phyloP scores from a whole-genome alignment of 352 stramenopile genomes.

The Phytophthora pinifolia region DNA sequence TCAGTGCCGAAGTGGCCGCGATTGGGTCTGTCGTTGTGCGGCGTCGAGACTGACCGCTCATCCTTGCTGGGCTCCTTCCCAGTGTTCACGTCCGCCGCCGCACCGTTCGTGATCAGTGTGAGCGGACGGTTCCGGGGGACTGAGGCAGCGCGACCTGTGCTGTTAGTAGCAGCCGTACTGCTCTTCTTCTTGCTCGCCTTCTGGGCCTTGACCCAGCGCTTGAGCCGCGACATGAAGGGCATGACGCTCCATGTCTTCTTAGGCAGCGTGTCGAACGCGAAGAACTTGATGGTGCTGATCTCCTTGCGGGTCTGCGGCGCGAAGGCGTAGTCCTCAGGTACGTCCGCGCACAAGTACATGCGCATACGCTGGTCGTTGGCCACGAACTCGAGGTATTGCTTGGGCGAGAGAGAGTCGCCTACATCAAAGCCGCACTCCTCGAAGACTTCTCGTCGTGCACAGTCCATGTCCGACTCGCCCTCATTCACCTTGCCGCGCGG shows the following conservation, averaged over 20 bases:
- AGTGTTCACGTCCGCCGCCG: constrained; percentile 13
- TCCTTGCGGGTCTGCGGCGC: constrained; percentile 94
- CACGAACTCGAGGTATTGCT: constrained; percentile 85
- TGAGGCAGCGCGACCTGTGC: constrained; percentile 66
- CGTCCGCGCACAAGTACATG: constrained; percentile 91
- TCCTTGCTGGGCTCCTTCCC: constrained; percentile 32
- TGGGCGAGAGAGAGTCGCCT: constrained; percentile 67
- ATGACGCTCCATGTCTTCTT: constrained; percentile 95
- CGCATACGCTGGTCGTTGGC: constrained; percentile 89
- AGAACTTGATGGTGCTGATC: constrained; percentile 93
- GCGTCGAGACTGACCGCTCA: constrained; percentile 75
- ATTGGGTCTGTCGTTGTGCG: constrained; percentile 45
- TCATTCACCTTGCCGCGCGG: constrained; percentile 94
- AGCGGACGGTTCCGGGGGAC: constrained; percentile 69
- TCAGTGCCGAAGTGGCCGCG: constrained; percentile 86
- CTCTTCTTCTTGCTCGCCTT: constrained; percentile 62
- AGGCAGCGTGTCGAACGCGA: constrained; percentile 87
- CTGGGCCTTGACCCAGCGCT: constrained; percentile 88
- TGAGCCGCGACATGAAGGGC: constrained; percentile 90
- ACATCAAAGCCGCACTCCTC: constrained; percentile 94
- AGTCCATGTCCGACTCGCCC: constrained; percentile 86
- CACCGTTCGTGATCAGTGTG: constrained; percentile 42
- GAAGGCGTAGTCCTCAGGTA: constrained; percentile 93
- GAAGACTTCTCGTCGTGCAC: constrained; percentile 88
- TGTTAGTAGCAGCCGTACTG: constrained; percentile 32